Base-by-base conservation (phyloP, 2,329 filamentous ascomycete species). In the Xylariaceae sp. region DNA sequence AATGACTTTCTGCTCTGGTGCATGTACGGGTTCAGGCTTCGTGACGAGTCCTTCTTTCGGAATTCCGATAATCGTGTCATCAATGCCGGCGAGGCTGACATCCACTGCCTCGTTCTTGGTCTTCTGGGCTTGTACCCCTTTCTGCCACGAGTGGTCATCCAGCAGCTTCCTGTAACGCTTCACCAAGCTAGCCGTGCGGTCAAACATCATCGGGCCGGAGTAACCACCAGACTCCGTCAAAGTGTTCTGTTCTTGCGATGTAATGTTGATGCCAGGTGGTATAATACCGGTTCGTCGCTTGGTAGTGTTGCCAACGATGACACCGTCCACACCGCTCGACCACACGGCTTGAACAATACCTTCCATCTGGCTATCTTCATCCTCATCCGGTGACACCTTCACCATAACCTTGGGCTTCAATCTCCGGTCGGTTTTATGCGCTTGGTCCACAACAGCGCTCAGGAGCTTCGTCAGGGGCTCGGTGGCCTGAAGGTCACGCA, bases 271-370 rank as follows among this genome's bases (percentile, higher is more conserved):
- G 22, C 87, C 85, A 19, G 79, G 73, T 0, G 91, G 87, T 1
- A 93, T 68, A 2, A 92, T 74, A 3, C 84, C 86, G 0, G 86
- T 81, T 41, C 94, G 81, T 59, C 86, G 82, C 73, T 94, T 96
- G 2, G 94, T 99, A 0, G 94, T 99, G 75, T 99, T 99, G 11
- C 93, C 94, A 4, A 99, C 93, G 56, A 99, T 97, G 34, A 99
- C 84, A 28, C 94, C 94, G 63, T 97, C 92, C 2, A 97, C 92
- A 6, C 92, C 92, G 54, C 89, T 90, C 60, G 78, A 77, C 76
- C 84, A 88, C 12, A 96, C 86, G 0, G 92, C 92, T 61, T 91
- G 83, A 55, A 90, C 93, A 50, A 99, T 96, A 9, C 92, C 94
- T 40, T 86, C 81, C 55, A 99, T 83, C 68, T 99, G 91, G 50